Evolutionary conservation across 176 grass and related monocot genomes (phyloP), one percentile per base, ranked within the genome.

Genomic region (Phoenix roebelenii): DNA sequence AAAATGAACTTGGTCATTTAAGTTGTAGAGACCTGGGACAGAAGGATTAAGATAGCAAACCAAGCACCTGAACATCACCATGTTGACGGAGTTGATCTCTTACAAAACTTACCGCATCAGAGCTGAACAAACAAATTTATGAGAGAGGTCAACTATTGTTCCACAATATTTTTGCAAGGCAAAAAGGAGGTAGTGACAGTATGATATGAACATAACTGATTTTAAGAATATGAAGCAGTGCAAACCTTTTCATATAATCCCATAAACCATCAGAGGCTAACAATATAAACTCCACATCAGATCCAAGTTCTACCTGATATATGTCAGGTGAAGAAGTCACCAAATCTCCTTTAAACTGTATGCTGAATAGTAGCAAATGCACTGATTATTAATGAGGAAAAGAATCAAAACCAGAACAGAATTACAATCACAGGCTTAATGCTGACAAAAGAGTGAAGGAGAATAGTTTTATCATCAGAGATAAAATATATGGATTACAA

Each of bases 241-340:
- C 3, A 49, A 54, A 97, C 93, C 69, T 92, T 91, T 97, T 92
- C 59, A 92, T 88, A 56, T 88, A 92, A 77, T 97, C 93, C 93
- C 93, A 97, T 64, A 97, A 84, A 60, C 93, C 93, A 83, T 97
- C 93, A 9, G 87, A 85, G 67, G 93, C 93, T 63, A 97, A 67
- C 65, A 97, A 72, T 72, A 92, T 44, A 57, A 97, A 88, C 76
- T 97, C 93, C 55, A 60, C 75, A 79, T 97, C 81, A 12, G 78
- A 72, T 80, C 81, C 83, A 72, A 97, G 84, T 72, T 91, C 87
- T 51, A 84, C 55, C 16, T 79, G 74, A 68, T 85, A 83, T 76
- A 92, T 76, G 52, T 97, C 87, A 26, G 93, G 84, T 71, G 72
- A 75, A 57, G 84, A 86, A 44, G 83, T 64, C 24, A 97, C 69